Percentiles rank a stretch among this genome's conserved stretches.
phyloP scores from a whole-genome alignment of 352 stramenopile genomes.

The Pythium sp. region DNA sequence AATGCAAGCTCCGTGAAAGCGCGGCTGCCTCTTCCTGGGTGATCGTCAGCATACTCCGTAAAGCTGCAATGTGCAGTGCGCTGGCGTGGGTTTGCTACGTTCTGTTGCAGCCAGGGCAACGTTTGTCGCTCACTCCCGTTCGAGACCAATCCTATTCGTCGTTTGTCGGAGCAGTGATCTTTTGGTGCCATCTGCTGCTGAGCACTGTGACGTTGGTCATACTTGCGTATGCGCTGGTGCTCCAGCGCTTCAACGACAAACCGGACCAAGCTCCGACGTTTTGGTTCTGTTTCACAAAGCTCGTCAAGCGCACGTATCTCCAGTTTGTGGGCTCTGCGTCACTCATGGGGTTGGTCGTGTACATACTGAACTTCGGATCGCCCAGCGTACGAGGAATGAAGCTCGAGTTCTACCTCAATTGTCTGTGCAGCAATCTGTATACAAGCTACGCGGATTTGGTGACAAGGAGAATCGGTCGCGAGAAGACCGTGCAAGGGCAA shows the following conservation, averaged over 20 bases:
- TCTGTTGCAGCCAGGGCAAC: slow-evolving; percentile 25
- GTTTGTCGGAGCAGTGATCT: slow-evolving; percentile 25
- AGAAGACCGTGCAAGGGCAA: not conserved
- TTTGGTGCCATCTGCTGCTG: not conserved
- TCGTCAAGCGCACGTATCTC: not conserved
- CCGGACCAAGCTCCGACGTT: not conserved
- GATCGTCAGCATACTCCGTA: slow-evolving; percentile 12
- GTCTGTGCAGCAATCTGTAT: not conserved
- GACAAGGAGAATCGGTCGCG: not conserved
- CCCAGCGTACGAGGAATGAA: not conserved
- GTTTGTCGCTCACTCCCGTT: slow-evolving; percentile 19
- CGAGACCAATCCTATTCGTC: slow-evolving; percentile 24
- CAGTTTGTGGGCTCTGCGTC: slow-evolving; percentile 9
- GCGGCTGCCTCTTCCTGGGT: not conserved
- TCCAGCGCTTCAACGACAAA: slow-evolving; percentile 14
- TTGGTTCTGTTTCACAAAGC: slow-evolving; percentile 8
- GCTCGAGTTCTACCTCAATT: slow-evolving; percentile 8
- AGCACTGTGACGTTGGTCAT: slow-evolving; percentile 4
- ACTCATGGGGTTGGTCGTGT: slow-evolving; percentile 1
- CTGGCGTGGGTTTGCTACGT: slow-evolving; percentile 21
- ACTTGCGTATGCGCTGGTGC: not conserved
- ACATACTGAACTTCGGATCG: not conserved
- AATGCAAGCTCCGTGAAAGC: not conserved
- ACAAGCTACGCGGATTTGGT: not conserved
- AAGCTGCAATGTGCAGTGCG: slow-evolving; percentile 17